Conservation (phyloP, 805 yeast genomes). For the Lipomyces kockii region DNA sequence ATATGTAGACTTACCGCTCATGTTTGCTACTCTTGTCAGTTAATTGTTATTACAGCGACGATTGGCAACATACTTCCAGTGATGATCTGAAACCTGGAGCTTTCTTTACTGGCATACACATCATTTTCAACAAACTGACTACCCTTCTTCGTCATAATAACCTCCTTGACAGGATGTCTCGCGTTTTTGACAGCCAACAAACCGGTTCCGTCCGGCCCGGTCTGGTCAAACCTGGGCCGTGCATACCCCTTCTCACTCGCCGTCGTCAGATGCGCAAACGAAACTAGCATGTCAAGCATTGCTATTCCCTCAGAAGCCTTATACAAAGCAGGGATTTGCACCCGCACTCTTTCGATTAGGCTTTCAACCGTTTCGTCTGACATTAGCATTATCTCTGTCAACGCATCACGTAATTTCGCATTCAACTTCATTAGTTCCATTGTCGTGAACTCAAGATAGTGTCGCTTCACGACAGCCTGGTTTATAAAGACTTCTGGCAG, state of each 20-base stretch:
- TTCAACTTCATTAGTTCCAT: constrained; percentile 50
- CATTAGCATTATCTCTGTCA: constrained; percentile 50
- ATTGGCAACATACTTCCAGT: constrained; percentile 50
- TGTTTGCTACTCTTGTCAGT: constrained; percentile 49
- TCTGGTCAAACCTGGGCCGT: constrained; percentile 21
- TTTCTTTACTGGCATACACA: constrained; percentile 44
- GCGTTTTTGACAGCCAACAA: constrained; percentile 43
- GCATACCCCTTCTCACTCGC: constrained; percentile 21
- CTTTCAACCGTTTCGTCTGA: constrained; percentile 50
- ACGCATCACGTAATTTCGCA: constrained; percentile 49
- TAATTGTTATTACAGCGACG: not conserved
- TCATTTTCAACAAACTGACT: constrained; percentile 49
- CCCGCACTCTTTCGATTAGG: constrained; percentile 41
- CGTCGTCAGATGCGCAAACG: constrained; percentile 39
- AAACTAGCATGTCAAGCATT: constrained; percentile 48
- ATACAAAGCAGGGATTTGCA: constrained; percentile 47
- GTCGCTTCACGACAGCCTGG: constrained; percentile 39
- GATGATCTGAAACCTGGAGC: constrained; percentile 54
- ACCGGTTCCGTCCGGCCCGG: not conserved
- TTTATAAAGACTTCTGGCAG: constrained; percentile 49
- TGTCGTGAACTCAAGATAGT: constrained; percentile 49
- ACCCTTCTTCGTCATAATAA: constrained; percentile 28
- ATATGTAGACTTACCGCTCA: constrained; percentile 68
- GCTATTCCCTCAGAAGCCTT: constrained; percentile 53
- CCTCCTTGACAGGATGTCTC: constrained; percentile 53